A percentile compares a stretch with the other conserved stretches of the same genome.
Evolutionary conservation across 768 basidiomycete genomes (phyloP).

Genomic region (Cubamyces sp.): DNA sequence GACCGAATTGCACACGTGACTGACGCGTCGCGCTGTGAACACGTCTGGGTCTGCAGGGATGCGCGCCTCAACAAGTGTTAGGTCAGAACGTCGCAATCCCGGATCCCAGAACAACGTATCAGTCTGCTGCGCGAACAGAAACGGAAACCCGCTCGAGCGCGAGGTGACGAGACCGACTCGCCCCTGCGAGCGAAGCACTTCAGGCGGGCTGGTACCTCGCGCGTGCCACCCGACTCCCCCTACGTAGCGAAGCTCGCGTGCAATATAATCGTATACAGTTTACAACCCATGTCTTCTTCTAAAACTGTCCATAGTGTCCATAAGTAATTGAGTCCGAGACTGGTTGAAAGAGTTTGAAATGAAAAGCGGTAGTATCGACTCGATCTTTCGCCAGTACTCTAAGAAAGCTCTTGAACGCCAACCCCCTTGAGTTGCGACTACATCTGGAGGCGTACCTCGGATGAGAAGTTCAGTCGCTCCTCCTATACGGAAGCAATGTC

Average conservation of each 20-base stretch:
- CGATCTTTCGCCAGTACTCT: conserved; percentile 30
- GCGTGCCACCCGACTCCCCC: conserved; percentile 6
- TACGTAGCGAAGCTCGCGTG: not conserved
- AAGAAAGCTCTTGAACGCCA: conserved; percentile 33
- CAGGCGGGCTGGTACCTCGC: not conserved
- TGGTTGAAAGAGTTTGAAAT: conserved; percentile 16
- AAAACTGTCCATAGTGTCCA: conserved; percentile 11
- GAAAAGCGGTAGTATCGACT: conserved; percentile 19
- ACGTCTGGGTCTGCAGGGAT: not conserved
- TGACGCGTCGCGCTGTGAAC: not conserved
- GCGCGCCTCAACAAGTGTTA: not conserved
- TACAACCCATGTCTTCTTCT: not conserved
- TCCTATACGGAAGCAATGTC: conserved; percentile 33
- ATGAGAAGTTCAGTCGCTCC: conserved; percentile 29
- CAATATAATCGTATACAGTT: not conserved
- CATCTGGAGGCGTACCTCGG: conserved; percentile 25
- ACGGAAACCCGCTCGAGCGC: conserved; percentile 7
- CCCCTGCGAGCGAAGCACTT: conserved; percentile 5
- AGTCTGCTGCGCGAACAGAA: not conserved
- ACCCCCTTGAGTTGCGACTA: conserved; percentile 27
- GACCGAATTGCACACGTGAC: not conserved
- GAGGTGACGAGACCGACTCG: conserved; percentile 8
- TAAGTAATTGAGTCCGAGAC: not conserved
- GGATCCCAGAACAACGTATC: not conserved
- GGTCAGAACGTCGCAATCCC: not conserved